A percentile compares a stretch with the other conserved stretches of the same genome.
These are phyloP conservation scores for Termitomyces sp. DNA, from an alignment of 768 basidiomycete genomes.

Conservation along the genomic window DNA sequence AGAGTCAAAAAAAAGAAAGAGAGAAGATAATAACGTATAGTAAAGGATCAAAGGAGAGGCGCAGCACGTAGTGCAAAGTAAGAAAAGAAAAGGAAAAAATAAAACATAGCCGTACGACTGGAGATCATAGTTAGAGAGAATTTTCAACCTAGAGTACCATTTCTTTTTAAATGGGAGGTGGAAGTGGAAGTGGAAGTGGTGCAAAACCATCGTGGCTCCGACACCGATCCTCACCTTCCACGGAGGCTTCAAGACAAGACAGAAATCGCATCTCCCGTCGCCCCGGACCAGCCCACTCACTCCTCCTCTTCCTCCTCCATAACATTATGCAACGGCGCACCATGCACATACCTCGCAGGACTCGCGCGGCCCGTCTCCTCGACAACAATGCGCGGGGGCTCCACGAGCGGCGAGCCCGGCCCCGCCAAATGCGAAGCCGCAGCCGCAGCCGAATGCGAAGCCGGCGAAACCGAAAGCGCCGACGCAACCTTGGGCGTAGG, in stretches of 20 bases:
- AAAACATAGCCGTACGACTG: neutral
- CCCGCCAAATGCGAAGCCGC: too few species aligned
- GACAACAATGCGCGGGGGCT: constrained; percentile 27
- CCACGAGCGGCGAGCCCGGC: constrained; percentile 11
- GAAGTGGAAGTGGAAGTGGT: neutral
- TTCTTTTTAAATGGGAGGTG: too few species aligned
- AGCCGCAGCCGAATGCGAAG: constrained; percentile 12
- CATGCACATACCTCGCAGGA: constrained; percentile 73
- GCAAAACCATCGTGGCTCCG: neutral
- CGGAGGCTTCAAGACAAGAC: neutral
- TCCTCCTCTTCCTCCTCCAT: constrained; percentile 70
- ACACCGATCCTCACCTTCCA: neutral
- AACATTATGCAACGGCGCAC: constrained; percentile 83
- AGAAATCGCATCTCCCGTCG: too few species aligned
- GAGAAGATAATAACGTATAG: neutral
- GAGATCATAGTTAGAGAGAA: neutral
- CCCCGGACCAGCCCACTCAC: neutral
- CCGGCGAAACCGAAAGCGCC: constrained; percentile 23
- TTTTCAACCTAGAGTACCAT: neutral
- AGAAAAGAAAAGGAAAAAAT: neutral
- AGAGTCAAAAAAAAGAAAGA: neutral
- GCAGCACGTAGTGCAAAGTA: neutral
- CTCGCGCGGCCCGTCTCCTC: constrained; percentile 54
- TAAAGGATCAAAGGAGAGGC: constrained; percentile 3
- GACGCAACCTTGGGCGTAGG: constrained; percentile 21